Base-by-base conservation (phyloP, 805 yeast genomes). In the Kluyveromyces wickerhamii region DNA sequence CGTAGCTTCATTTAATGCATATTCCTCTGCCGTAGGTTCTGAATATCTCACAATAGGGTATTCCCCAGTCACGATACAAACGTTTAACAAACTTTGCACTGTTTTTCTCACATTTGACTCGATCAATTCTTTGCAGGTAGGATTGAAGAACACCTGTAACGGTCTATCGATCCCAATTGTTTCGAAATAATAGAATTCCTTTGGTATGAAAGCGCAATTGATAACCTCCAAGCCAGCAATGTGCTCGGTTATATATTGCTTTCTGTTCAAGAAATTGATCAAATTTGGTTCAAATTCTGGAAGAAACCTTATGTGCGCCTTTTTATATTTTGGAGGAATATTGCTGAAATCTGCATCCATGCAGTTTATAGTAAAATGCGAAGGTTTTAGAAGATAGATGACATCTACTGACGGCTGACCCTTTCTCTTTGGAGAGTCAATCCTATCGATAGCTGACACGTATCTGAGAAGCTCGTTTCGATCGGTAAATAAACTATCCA, bases 1-100 rank as follows among this genome's bases (percentile, higher is more conserved):
- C 4, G 77, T 62, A 0, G 87, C 79, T 17, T 69, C 67, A 44
- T 73, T 69, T 20, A 62, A 54, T 7, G 67, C 65, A 24, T 72
- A 62, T 48, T 51, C 54, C 12, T 69, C 63, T 27, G 71, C 71
- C 4, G 78, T 70, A 7, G 74, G 65, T 51, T 76, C 45, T 7
- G 53, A 79, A 59, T 74, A 84, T 45, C 98, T 67, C 14, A 92
- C 74, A 28, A 81, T 71, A 2, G 98, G 98, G 47, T 81, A 84
- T 51, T 88, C 96, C 10, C 94, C 94, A 1, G 92, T 76, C 7
- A 81, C 52, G 6, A 82, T 72, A 65, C 94, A 83, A 16, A 85
- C 47, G 44, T 79, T 74, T 20, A 86, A 74, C 44, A 92, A 63
- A 15, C 85, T 57, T 25, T 71, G 62, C 1, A 89, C 85, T 0